Evolutionary conservation across 176 grass and related monocot species (phyloP).

Genomic region (Coix lacrymajobi): DNA sequence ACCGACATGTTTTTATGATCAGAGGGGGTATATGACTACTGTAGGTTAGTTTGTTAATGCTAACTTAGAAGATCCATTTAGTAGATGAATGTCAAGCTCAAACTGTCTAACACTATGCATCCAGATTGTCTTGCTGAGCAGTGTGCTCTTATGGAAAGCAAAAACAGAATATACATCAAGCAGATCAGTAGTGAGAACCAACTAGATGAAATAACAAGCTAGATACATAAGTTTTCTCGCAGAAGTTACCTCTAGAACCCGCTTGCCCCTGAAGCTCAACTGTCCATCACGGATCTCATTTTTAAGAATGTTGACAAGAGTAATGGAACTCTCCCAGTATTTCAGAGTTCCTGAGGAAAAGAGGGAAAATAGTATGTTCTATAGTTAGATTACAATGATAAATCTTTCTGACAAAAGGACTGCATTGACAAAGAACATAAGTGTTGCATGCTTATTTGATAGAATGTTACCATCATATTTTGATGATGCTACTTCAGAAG

Average conservation of each 20-base stretch:
- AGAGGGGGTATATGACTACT: background rate
- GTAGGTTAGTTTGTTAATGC: background rate
- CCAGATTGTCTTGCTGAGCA: background rate
- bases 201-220: slow-evolving; percentile 4
- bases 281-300: slow-evolving; percentile 89
- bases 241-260: slow-evolving; percentile 71
- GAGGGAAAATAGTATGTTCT: background rate
- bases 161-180: background rate
- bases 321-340: slow-evolving; percentile 83
- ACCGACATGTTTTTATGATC: background rate
- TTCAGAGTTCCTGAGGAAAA: slow-evolving; percentile 55
- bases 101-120: background rate
- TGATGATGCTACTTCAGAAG: slow-evolving; percentile 47
- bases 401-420: background rate
- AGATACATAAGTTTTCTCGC: slow-evolving; percentile 14
- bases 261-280: slow-evolving; percentile 89
- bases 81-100: background rate
- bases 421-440: background rate
- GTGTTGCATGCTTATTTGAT: background rate
- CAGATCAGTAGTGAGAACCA: background rate
- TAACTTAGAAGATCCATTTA: background rate
- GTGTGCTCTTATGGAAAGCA: slow-evolving; percentile 17
- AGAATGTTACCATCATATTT: slow-evolving; percentile 60
- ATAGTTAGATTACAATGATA: background rate
- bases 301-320: slow-evolving; percentile 71